Conservation (phyloP, 2,329 filamentous ascomycete genomes). For the Diaporthe capsici region DNA sequence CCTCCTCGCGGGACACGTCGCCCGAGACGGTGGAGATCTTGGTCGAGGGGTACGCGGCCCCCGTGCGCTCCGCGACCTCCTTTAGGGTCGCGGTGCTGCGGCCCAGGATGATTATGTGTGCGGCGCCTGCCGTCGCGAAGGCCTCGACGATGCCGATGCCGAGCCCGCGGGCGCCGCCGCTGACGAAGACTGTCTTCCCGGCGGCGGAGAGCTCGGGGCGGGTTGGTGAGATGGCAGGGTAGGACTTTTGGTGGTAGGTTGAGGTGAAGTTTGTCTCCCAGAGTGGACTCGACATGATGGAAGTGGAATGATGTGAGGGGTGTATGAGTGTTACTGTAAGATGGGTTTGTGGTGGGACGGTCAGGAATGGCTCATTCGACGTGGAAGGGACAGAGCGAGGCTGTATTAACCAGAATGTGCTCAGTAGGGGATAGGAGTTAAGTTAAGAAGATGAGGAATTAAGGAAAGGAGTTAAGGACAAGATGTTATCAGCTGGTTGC, state of each 20-base stretch:
- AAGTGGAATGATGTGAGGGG: too few relatives aligned
- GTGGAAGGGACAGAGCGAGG: background rate
- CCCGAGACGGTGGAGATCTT: slow-evolving; percentile 41
- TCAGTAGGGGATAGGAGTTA: slow-evolving; percentile 5
- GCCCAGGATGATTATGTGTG: slow-evolving; percentile 64
- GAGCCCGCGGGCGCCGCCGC: slow-evolving; percentile 65
- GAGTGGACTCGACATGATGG: background rate
- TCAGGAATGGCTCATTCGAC: background rate
- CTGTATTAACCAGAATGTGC: background rate
- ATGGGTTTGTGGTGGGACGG: too few relatives aligned
- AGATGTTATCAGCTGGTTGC: background rate
- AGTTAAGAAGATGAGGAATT: background rate
- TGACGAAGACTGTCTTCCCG: slow-evolving; percentile 63
- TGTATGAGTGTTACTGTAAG: background rate
- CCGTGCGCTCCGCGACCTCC: background rate
- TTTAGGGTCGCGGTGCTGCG: slow-evolving; percentile 47
- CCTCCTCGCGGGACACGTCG: slow-evolving; percentile 41
- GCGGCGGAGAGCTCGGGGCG: slow-evolving; percentile 46
- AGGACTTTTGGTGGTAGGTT: slow-evolving; percentile 41
- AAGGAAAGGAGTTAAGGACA: background rate
- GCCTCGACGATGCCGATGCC: slow-evolving; percentile 64
- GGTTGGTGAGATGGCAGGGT: slow-evolving; percentile 47
- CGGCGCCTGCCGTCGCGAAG: slow-evolving; percentile 64
- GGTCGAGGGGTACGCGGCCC: slow-evolving; percentile 22
- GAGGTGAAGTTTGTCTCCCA: slow-evolving; percentile 25